Evolutionary conservation across 306 rosid species (phyloP).

Genomic region (Inga oerstediana): DNA sequence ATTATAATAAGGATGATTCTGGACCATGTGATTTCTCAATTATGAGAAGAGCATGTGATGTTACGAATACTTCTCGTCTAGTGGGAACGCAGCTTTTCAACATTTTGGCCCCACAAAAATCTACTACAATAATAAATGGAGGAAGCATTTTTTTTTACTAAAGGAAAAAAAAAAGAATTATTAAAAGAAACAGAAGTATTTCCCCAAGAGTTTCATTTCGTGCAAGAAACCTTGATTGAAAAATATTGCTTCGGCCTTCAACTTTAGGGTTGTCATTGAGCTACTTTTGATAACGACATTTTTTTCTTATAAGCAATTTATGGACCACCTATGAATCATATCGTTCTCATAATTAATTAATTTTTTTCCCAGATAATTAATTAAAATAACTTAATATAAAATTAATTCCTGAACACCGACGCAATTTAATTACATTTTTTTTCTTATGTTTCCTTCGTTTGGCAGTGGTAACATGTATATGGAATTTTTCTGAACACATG

Average conservation of each 20-base stretch:
- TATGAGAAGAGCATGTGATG: conserved; percentile 48
- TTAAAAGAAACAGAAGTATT: neutral
- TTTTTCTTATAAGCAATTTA: neutral
- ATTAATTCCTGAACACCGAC: neutral
- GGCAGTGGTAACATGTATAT: neutral
- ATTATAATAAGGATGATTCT: conserved; percentile 1
- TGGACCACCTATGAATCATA: conserved; percentile 9
- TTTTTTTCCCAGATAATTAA: neutral
- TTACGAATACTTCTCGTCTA: conserved; percentile 33
- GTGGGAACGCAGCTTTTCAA: conserved; percentile 44
- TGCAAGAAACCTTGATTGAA: conserved; percentile 32
- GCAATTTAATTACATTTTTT: neutral
- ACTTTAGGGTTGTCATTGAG: conserved; percentile 14
- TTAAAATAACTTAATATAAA: neutral
- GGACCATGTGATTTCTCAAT: conserved; percentile 52
- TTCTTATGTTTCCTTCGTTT: conserved; percentile 17
- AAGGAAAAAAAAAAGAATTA: neutral
- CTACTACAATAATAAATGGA: neutral
- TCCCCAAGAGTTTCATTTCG: conserved; percentile 29
- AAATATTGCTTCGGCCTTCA: conserved; percentile 17
- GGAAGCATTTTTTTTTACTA: neutral
- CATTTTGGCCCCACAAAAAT: conserved; percentile 9
- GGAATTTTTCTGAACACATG: conserved; percentile 18
- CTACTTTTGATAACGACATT: conserved; percentile 17
- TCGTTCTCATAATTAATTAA: neutral